phyloP scores from a whole-genome alignment of 1,284 basidiomycete genomes.

The Sanghuangporus weigelae region DNA sequence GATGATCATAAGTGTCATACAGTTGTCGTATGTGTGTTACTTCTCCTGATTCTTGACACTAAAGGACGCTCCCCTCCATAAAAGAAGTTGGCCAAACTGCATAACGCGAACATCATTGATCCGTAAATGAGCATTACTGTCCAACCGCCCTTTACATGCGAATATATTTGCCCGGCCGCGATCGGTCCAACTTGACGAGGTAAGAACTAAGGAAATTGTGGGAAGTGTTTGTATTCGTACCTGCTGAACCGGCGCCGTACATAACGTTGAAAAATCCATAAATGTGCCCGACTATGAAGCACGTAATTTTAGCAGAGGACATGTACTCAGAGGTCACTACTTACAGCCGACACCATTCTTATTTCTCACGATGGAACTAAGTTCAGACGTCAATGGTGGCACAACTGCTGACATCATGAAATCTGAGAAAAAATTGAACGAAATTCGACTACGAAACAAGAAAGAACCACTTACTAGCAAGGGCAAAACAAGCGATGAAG shows the following conservation, averaged over 20 bases:
- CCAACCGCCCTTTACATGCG: slow-evolving; percentile 10
- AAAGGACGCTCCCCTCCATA: slow-evolving; percentile 10
- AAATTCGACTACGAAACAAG: slow-evolving; percentile 6
- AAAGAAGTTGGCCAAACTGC: background rate
- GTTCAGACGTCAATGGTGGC: slow-evolving; percentile 57
- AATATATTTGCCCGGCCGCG: slow-evolving; percentile 52
- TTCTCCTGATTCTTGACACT: background rate
- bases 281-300: slow-evolving; percentile 50
- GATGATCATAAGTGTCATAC: background rate
- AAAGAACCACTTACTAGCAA: slow-evolving; percentile 42
- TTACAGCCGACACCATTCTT: slow-evolving; percentile 63
- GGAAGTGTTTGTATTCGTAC: slow-evolving; percentile 27
- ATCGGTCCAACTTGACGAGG: slow-evolving; percentile 57
- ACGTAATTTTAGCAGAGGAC: background rate
- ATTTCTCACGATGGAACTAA: slow-evolving; percentile 49
- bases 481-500: slow-evolving; percentile 56
- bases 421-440: slow-evolving; percentile 31
- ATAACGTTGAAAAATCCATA: slow-evolving; percentile 66
- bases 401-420: slow-evolving; percentile 55
- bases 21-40: background rate
- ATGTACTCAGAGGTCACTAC: slow-evolving; percentile 23
- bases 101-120: background rate
- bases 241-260: slow-evolving; percentile 56
- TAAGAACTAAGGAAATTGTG: slow-evolving; percentile 9
- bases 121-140: slow-evolving; percentile 5